These are phyloP conservation scores for Leccinum subgranulosum DNA, from an alignment of 768 basidiomycete species.

Conservation along the genomic window DNA sequence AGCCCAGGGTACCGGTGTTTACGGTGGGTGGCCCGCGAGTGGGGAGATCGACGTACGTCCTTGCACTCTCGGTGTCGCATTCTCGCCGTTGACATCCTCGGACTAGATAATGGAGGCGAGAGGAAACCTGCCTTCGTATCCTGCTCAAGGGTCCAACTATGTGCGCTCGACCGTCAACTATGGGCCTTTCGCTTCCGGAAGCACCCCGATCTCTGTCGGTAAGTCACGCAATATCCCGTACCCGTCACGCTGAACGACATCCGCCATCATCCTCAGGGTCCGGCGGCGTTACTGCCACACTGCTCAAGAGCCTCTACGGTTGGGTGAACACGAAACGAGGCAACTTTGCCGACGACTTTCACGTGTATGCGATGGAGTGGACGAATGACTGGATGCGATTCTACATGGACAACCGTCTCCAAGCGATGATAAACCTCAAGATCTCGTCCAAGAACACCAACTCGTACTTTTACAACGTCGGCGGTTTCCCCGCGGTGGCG, in stretches of 20 bases:
- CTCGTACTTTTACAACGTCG: slow-evolving; percentile 50
- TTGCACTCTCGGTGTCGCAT: neutral
- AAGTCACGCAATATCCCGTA: neutral
- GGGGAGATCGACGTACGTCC: slow-evolving; percentile 58
- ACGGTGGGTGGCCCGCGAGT: slow-evolving; percentile 45
- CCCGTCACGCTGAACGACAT: neutral
- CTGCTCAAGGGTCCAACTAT: slow-evolving; percentile 43
- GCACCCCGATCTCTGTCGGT: slow-evolving; percentile 31
- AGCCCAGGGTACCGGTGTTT: slow-evolving; percentile 20
- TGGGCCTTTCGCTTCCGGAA: slow-evolving; percentile 46
- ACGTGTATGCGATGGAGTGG: slow-evolving; percentile 60
- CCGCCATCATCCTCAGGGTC: slow-evolving; percentile 2
- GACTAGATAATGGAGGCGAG: slow-evolving; percentile 51
- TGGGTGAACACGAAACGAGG: slow-evolving; percentile 38
- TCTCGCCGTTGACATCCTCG: neutral
- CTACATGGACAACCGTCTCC: slow-evolving; percentile 50
- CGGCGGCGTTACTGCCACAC: slow-evolving; percentile 12
- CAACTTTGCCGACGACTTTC: slow-evolving; percentile 47
- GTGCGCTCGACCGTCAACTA: slow-evolving; percentile 64
- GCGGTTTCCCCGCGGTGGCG: slow-evolving; percentile 49
- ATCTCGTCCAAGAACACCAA: slow-evolving; percentile 41
- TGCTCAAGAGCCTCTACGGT: slow-evolving; percentile 37
- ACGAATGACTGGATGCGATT: slow-evolving; percentile 52
- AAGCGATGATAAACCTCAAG: slow-evolving; percentile 49
- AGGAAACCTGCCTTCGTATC: slow-evolving; percentile 44